Evolutionary conservation across 345 rosid genomes (phyloP), one percentile per base, ranked within the genome.

Genomic region (Microthlaspi erraticum): DNA sequence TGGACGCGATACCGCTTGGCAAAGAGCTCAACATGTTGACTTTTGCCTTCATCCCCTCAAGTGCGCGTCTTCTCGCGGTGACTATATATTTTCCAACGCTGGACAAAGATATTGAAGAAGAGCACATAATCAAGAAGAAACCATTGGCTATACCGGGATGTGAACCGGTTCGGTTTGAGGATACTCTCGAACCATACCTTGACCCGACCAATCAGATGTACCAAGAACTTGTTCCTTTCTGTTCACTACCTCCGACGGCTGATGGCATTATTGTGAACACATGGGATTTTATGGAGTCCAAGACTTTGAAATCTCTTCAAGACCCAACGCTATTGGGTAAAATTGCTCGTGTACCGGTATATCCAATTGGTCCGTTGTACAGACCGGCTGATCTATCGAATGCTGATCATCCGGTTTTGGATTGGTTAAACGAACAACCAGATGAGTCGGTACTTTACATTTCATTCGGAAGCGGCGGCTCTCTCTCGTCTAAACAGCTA

Each of bases 391-490:
- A 49, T 41, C 53, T 70, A 7, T 12, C 55, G 0, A 46, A 13
- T 10, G 43, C 64, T 3, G 12, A 38, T 2, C 45, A 37, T 8
- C 51, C 62, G 16, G 9, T 71, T 17, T 32, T 54, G 5, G 69
- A 71, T 10, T 89, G 92, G 92, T 67, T 89, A 29, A 84, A 75
- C 39, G 55, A 43, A 48, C 88, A 87, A 38, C 86, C 86, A 1
- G 36, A 19, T 0, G 79, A 77, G 20, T 87, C 90, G 0, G 92
- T 85, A 4, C 19, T 87, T 44, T 85, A 74, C 17, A 82, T 89
- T 6, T 83, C 86, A 6, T 82, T 87, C 13, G 96, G 92, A 10
- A 89, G 88, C n/a, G 88, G 92, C 1, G 90, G 92, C 5, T 66
- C 71, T 18, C 43, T 68, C 10, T 43, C 64, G 8, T 54, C 55